Percentiles rank a stretch among this genome's conserved stretches.
These are phyloP conservation scores for Fusarium scirpi DNA, from an alignment of 2,329 filamentous ascomycete species.

Conservation along the genomic window DNA sequence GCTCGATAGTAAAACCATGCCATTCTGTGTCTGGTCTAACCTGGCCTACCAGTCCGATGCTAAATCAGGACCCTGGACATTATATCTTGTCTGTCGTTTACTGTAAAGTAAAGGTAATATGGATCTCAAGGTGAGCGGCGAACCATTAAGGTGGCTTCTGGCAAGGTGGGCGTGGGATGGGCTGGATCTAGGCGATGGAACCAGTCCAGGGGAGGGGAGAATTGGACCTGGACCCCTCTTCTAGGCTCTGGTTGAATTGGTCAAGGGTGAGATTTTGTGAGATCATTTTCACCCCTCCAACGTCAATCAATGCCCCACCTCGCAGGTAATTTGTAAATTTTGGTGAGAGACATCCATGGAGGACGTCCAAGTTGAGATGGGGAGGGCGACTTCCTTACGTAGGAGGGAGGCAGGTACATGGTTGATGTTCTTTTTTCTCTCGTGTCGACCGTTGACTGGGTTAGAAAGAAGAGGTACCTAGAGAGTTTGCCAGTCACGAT, in stretches of 20 bases:
- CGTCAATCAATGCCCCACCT: conserved; percentile 41
- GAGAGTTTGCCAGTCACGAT: conserved; percentile 23
- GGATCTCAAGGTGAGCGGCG: conserved; percentile 24
- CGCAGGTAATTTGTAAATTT: conserved; percentile 14
- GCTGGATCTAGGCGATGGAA: conserved; percentile 36
- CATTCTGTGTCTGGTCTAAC: background rate
- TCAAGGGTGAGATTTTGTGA: conserved; percentile 28
- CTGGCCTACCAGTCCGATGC: conserved; percentile 2
- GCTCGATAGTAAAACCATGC: conserved; percentile 17
- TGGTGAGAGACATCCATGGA: conserved; percentile 25
- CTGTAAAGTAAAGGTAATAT: conserved; percentile 13
- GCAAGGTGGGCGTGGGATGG: conserved; percentile 25
- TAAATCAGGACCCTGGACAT: conserved; percentile 5
- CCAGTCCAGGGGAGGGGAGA: conserved; percentile 12
- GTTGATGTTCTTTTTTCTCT: conserved; percentile 16
- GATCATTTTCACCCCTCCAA: conserved; percentile 38
- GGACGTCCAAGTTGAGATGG: conserved; percentile 24
- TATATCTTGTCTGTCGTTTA: conserved; percentile 16
- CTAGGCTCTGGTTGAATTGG: conserved; percentile 13
- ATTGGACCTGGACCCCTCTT: conserved; percentile 15
- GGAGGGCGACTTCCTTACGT: conserved; percentile 16
- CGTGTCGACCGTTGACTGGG: conserved; percentile 40
- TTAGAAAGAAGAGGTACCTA: background rate
- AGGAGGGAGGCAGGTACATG: conserved; percentile 14
- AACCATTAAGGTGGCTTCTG: conserved; percentile 25